Evolutionary conservation across 805 yeast species (phyloP).

Genomic region (Ogataea corticis): DNA sequence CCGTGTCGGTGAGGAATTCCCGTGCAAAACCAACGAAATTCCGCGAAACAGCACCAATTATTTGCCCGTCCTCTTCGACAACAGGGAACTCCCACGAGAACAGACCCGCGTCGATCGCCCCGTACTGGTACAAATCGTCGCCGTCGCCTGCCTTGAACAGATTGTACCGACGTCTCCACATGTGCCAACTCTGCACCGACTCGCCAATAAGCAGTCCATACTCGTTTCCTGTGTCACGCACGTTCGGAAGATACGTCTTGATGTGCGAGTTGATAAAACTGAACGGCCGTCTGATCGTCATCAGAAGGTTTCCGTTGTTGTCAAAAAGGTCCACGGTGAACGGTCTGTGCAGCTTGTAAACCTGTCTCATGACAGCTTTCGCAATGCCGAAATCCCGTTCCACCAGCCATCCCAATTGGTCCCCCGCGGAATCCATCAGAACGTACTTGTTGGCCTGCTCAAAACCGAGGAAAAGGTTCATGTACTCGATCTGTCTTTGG

Average conservation of each 20-base stretch:
- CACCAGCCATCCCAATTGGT: constrained; percentile 73
- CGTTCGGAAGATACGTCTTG: constrained; percentile 64
- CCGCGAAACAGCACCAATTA: constrained; percentile 79
- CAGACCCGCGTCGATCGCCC: constrained; percentile 83
- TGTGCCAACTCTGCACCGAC: constrained; percentile 89
- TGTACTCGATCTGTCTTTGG: constrained; percentile 84
- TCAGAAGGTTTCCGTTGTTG: constrained; percentile 54
- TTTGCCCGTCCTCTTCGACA: constrained; percentile 52
- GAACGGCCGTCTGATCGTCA: constrained; percentile 80
- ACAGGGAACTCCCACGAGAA: constrained; percentile 86
- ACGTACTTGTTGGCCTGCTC: constrained; percentile 87
- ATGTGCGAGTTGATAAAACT: constrained; percentile 88
- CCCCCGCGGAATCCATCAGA: constrained; percentile 72
- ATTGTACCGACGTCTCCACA: constrained; percentile 88
- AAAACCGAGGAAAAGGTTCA: constrained; percentile 84
- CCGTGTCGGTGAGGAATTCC: constrained; percentile 92
- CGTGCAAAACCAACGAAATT: constrained; percentile 95
- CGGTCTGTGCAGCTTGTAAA: constrained; percentile 85
- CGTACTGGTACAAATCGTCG: constrained; percentile 71
- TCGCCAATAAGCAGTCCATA: constrained; percentile 71
- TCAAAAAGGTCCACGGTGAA: constrained; percentile 73
- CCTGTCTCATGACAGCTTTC: constrained; percentile 76
- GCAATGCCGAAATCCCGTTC: constrained; percentile 76
- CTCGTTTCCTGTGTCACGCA: constrained; percentile 36
- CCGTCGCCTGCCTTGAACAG: constrained; percentile 52